Percentiles rank a stretch among this genome's conserved stretches.
Conservation (phyloP, 2,329 filamentous ascomycete species). For the Bimuria novae-zelandiae region DNA sequence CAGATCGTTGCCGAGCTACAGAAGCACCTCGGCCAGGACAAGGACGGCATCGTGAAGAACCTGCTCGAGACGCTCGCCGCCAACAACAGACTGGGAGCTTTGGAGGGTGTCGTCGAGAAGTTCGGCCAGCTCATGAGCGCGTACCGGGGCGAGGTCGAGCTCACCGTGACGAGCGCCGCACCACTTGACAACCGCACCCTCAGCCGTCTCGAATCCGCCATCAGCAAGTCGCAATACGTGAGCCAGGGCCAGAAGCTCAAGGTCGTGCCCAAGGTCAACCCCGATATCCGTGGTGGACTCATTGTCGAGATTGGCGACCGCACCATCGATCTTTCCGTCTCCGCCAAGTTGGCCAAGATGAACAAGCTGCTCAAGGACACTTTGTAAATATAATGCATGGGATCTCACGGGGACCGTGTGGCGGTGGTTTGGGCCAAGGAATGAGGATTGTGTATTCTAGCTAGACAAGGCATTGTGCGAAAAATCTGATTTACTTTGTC, state of each 20-base stretch:
- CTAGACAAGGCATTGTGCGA: conserved; percentile 25
- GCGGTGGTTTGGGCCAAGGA: conserved; percentile 5
- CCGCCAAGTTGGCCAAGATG: conserved; percentile 93
- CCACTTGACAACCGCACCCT: conserved; percentile 87
- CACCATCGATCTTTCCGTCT: conserved; percentile 96
- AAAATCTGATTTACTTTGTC: conserved; percentile 30
- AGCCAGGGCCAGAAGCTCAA: conserved; percentile 96
- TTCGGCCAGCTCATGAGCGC: conserved; percentile 87
- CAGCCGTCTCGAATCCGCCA: conserved; percentile 80
- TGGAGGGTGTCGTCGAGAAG: conserved; percentile 84
- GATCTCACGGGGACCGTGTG: conserved; percentile 13
- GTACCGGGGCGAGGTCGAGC: conserved; percentile 88
- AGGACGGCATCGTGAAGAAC: conserved; percentile 86
- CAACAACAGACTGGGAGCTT: conserved; percentile 90
- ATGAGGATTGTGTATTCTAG: conserved; percentile 43
- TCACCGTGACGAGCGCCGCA: conserved; percentile 88
- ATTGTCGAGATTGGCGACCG: conserved; percentile 96
- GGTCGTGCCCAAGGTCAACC: conserved; percentile 93
- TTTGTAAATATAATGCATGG: conserved; percentile 71
- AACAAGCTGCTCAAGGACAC: conserved; percentile 98
- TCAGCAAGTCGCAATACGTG: conserved; percentile 87
- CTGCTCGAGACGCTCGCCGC: conserved; percentile 88
- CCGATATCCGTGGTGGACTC: conserved; percentile 91
- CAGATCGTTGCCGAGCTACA: conserved; percentile 84
- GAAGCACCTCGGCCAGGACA: conserved; percentile 75